A percentile compares a stretch with the other conserved stretches of the same genome.
Evolutionary conservation across 2,329 filamentous ascomycete genomes (phyloP).

Genomic region (Fusarium beomiforme): DNA sequence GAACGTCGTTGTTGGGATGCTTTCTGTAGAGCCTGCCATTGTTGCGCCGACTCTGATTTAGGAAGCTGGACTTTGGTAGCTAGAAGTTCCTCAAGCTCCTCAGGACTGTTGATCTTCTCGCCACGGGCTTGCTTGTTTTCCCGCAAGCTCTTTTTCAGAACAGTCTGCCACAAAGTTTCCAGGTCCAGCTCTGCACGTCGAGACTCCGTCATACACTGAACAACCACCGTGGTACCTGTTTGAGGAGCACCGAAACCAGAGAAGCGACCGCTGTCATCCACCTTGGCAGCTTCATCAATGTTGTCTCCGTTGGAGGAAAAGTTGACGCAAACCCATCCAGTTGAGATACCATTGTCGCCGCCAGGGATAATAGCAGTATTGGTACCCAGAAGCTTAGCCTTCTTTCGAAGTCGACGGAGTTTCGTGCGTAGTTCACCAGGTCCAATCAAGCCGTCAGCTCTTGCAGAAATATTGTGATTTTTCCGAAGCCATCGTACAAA

Average conservation of each 20-base stretch:
- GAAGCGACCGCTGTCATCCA: slow-evolving; percentile 65
- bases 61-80: slow-evolving; percentile 48
- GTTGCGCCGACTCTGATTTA: slow-evolving; percentile 42
- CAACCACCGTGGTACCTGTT: slow-evolving; percentile 62
- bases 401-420: slow-evolving; percentile 80
- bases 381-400: slow-evolving; percentile 81
- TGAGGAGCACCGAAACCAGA: slow-evolving; percentile 77
- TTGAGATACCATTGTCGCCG: slow-evolving; percentile 86
- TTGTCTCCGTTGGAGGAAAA: slow-evolving; percentile 75
- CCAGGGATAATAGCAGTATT: slow-evolving; percentile 71
- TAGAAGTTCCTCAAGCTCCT: slow-evolving; percentile 46
- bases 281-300: slow-evolving; percentile 54
- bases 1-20: slow-evolving; percentile 48
- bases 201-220: slow-evolving; percentile 67
- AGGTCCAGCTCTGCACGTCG: slow-evolving; percentile 63
- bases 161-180: slow-evolving; percentile 61
- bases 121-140: slow-evolving; percentile 46
- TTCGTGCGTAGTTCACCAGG: slow-evolving; percentile 92
- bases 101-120: slow-evolving; percentile 31
- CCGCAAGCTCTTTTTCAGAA: slow-evolving; percentile 50
- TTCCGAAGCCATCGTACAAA: slow-evolving; percentile 86
- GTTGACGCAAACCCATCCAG: slow-evolving; percentile 97
- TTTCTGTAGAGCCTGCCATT: slow-evolving; percentile 50
- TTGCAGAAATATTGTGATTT: slow-evolving; percentile 75
- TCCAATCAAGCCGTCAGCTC: slow-evolving; percentile 88